Evolutionary conservation across 768 basidiomycete genomes (phyloP), one percentile per base, ranked within the genome.

Genomic region (Trametes meyenii): DNA sequence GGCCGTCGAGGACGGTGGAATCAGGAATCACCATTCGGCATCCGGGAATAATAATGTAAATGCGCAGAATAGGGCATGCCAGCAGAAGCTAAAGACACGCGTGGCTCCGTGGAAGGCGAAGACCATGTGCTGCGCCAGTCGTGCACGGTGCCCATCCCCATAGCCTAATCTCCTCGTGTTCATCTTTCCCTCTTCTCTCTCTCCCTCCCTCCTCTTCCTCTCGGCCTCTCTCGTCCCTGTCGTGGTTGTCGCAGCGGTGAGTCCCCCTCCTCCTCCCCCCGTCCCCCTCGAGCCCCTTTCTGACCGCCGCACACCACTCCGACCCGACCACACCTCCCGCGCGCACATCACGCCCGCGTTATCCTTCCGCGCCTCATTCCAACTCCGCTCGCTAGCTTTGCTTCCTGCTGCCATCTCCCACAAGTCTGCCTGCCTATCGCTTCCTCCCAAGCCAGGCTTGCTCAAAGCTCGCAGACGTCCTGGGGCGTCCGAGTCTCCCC

Each of bases 331-430:
- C 48, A 7, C 48, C 48, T 19, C 29, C 51, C 39, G 51, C 59
- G 39, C 51, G 17, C 56, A 35, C 66, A 57, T 50, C 60, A 61
- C 61, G 54, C 57, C 61, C 55, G 39, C 46, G 42, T 60, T 60
- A 61, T 65, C 66, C 66, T 50, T 62, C 60, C 63, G 63, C 66
- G 66, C 61, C 52, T 38, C 61, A 54, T 55, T 66, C 58, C 57
- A 66, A 62, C 66, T 64, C 65, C 68, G 66, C 66, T 58, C 67
- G 55, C 65, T 56, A 68, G 67, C 70, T 67, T 67, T 71, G 66
- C 64, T 55, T 69, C 62, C 66, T 65, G 66, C 69, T 68, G 65
- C 67, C 65, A 71, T 66, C 67, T 63, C 62, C 62, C 62, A 63
- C 62, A 23, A 55, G 58, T 59, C 62, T 67, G 66, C 65, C 66